These are phyloP conservation scores for Metschnikowia colocasiae DNA, from an alignment of 805 yeast genomes.

Conservation along the genomic window DNA sequence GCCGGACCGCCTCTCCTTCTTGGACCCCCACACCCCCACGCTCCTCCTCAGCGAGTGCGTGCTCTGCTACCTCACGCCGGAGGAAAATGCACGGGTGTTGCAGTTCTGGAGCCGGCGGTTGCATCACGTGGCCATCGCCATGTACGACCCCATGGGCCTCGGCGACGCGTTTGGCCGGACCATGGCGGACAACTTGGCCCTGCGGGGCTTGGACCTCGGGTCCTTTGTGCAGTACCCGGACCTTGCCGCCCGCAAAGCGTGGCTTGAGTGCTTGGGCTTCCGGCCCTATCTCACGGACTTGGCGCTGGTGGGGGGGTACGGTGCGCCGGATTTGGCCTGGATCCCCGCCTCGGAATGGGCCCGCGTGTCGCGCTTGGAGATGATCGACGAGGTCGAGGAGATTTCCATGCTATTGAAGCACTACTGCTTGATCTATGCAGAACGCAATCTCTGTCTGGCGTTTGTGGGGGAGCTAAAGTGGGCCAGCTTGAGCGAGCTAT, in stretches of 20 bases:
- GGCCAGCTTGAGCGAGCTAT: neutral
- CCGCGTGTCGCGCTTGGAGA: conserved; percentile 53
- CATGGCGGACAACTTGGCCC: conserved; percentile 58
- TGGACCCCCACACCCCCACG: conserved; percentile 47
- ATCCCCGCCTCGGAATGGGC: conserved; percentile 34
- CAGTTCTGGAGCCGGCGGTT: conserved; percentile 36
- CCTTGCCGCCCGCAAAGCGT: conserved; percentile 24
- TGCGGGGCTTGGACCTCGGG: conserved; percentile 61
- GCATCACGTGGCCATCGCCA: conserved; percentile 31
- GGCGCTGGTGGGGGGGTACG: conserved; percentile 39
- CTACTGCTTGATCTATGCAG: conserved; percentile 43
- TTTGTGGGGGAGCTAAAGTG: conserved; percentile 3
- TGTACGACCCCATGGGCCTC: conserved; percentile 72
- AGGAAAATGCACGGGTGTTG: conserved; percentile 44
- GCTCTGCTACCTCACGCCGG: conserved; percentile 61
- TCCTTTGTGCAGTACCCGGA: conserved; percentile 53
- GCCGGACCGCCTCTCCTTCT: conserved; percentile 14
- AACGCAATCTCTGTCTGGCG: conserved; percentile 8
- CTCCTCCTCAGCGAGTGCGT: conserved; percentile 72
- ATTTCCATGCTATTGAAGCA: conserved; percentile 58
- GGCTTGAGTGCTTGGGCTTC: conserved; percentile 24
- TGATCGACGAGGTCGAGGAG: conserved; percentile 76
- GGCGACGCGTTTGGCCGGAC: conserved; percentile 62
- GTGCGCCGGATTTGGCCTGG: conserved; percentile 36
- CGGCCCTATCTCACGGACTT: conserved; percentile 45